Percentiles rank a stretch among this genome's conserved stretches.
Conservation (phyloP, 1,139 yeast species). For the Petasospora rhodanensis region DNA sequence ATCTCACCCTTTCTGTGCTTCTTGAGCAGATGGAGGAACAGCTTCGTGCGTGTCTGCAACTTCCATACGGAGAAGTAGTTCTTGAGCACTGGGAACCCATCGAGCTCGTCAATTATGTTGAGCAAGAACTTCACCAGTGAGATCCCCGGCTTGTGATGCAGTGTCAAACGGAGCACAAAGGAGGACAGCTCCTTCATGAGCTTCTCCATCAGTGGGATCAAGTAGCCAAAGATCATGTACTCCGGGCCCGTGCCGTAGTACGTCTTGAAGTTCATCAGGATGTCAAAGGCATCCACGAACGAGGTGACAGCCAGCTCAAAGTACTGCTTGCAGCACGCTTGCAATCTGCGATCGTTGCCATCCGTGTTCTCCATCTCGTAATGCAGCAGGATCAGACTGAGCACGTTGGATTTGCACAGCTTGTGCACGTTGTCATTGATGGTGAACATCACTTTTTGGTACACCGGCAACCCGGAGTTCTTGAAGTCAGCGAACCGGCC, state of each 20-base stretch:
- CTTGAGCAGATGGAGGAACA: conserved; percentile 15
- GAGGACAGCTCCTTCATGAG: conserved; percentile 6
- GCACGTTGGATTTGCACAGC: conserved; percentile 6
- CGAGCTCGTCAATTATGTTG: conserved; percentile 19
- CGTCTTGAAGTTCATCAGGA: conserved; percentile 15
- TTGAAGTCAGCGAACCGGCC: conserved; percentile 17
- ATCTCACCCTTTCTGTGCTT: conserved; percentile 11
- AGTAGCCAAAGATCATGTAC: conserved; percentile 12
- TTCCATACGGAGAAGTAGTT: conserved; percentile 19
- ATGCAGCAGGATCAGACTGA: conserved; percentile 11
- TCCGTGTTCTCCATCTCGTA: conserved; percentile 7
- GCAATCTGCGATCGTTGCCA: conserved; percentile 8
- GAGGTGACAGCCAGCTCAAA: conserved; percentile 6
- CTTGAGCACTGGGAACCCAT: conserved; percentile 15
- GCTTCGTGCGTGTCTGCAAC: conserved; percentile 10
- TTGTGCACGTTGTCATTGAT: conserved; percentile 12
- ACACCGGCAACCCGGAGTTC: conserved; percentile 2
- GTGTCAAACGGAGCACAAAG: conserved; percentile 13
- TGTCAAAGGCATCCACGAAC: conserved; percentile 15
- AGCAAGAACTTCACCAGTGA: conserved; percentile 14
- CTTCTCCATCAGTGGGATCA: conserved; percentile 15
- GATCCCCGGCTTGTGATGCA: conserved; percentile 6
- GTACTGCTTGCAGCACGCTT: conserved; percentile 14
- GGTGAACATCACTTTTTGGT: conserved; percentile 12
- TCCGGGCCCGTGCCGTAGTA: conserved; percentile 22